Conservation (phyloP, 2,329 filamentous ascomycete species). For the Fusarium protoensiforme region DNA sequence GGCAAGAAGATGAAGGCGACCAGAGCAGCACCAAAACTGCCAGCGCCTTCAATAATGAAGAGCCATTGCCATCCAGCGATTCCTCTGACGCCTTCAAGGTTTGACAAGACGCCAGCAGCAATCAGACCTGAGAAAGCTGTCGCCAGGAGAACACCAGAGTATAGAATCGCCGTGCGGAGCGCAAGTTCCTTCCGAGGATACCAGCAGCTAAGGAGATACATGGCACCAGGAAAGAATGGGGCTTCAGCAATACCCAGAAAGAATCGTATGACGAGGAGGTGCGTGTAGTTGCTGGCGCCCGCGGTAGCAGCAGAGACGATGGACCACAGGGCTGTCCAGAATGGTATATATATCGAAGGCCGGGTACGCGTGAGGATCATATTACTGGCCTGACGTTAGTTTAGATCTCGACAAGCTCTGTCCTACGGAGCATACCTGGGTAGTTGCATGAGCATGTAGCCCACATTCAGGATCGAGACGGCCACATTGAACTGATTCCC, state of each 20-base stretch:
- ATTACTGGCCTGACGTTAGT: not conserved
- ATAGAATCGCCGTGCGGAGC: conserved; percentile 37
- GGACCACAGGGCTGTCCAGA: conserved; percentile 53
- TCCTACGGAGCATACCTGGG: not conserved
- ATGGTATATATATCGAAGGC: conserved; percentile 27
- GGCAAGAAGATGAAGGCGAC: conserved; percentile 25
- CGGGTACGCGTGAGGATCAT: not conserved
- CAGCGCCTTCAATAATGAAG: conserved; percentile 68
- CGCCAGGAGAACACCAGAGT: conserved; percentile 33
- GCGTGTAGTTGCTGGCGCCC: conserved; percentile 46
- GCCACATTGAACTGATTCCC: not conserved
- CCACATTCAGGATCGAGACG: not conserved
- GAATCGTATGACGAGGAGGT: conserved; percentile 48
- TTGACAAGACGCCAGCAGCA: conserved; percentile 39
- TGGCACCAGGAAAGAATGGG: conserved; percentile 39
- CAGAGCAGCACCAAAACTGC: conserved; percentile 32
- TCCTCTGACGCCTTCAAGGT: conserved; percentile 53
- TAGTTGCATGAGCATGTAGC: not conserved
- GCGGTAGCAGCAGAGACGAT: conserved; percentile 55
- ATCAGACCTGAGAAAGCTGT: conserved; percentile 38
- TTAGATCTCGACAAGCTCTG: not conserved
- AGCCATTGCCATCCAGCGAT: conserved; percentile 64
- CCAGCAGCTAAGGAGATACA: conserved; percentile 36
- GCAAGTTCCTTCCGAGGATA: conserved; percentile 40
- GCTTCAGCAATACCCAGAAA: conserved; percentile 51